These are phyloP conservation scores for Phaeophleospora eucalypticola DNA, from an alignment of 2,329 filamentous ascomycete genomes.

Conservation along the genomic window DNA sequence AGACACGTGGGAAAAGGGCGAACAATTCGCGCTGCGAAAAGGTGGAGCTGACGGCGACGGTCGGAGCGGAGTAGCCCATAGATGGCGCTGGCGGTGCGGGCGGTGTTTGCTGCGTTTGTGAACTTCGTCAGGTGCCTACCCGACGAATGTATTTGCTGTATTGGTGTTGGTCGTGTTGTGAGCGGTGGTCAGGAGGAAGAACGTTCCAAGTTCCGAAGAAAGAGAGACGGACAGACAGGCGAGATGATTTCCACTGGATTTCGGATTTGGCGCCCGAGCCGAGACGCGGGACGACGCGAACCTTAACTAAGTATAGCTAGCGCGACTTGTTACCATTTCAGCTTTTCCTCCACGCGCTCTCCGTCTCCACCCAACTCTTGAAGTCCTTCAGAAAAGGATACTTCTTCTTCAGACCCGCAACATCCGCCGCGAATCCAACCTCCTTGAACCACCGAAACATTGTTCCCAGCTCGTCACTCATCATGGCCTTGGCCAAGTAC, in stretches of 20 bases:
- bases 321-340: too few relatives aligned
- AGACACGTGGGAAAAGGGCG: constrained; percentile 30
- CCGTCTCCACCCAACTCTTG: constrained; percentile 45
- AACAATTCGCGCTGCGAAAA: constrained; percentile 34
- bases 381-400: constrained; percentile 48
- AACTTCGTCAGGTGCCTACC: constrained; percentile 13
- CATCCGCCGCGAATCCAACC: constrained; percentile 46
- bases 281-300: too few relatives aligned
- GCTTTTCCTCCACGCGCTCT: constrained; percentile 42
- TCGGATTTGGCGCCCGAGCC: too few relatives aligned
- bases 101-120: constrained; percentile 2
- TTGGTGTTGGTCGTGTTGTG: too few relatives aligned
- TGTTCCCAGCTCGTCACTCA: constrained; percentile 32
- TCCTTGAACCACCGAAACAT: constrained; percentile 47
- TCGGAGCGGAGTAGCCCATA: constrained; percentile 43
- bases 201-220: too few relatives aligned
- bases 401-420: constrained; percentile 39
- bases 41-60: constrained; percentile 30
- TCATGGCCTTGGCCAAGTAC: constrained; percentile 37
- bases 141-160: background rate
- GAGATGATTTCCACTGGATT: too few relatives aligned
- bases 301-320: too few relatives aligned
- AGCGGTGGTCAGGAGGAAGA: too few relatives aligned
- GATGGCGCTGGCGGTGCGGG: constrained; percentile 26
- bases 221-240: too few relatives aligned